These are phyloP conservation scores for Pseudozyma hubeiensis DNA, from an alignment of 1,284 basidiomycete genomes.

Conservation along the genomic window DNA sequence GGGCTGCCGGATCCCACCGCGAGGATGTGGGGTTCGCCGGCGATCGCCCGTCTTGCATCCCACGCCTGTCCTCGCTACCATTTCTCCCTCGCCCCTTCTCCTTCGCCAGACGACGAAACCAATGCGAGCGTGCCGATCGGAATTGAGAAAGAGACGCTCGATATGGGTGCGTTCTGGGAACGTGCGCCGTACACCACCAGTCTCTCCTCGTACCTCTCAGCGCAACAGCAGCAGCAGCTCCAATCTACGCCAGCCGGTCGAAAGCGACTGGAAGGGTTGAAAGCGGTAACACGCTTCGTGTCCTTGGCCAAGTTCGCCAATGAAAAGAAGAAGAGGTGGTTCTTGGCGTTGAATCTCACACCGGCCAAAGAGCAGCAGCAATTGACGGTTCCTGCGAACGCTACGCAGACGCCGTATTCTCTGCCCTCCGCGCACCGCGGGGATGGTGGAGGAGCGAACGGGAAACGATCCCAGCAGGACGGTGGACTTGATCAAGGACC, in stretches of 20 bases:
- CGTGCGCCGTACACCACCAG: conserved; percentile 59
- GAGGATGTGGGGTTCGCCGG: conserved; percentile 57
- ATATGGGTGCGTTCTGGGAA: conserved; percentile 62
- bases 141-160: conserved; percentile 18
- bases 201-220: conserved; percentile 19
- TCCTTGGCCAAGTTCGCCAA: conserved; percentile 61
- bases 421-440: not conserved
- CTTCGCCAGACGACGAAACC: not conserved
- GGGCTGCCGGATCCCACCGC: conserved; percentile 44
- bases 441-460: not conserved
- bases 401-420: conserved; percentile 41
- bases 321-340: conserved; percentile 61
- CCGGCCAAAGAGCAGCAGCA: conserved; percentile 21
- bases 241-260: not conserved
- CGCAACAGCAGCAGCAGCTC: not conserved
- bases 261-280: conserved; percentile 9
- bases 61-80: conserved; percentile 57
- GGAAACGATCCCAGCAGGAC: conserved; percentile 4
- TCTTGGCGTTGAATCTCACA: conserved; percentile 60
- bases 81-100: conserved; percentile 54
- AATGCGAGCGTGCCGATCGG: conserved; percentile 25
- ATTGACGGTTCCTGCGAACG: conserved; percentile 18
- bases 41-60: conserved; percentile 46
- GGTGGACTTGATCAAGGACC: conserved; percentile 13
- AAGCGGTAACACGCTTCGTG: conserved; percentile 58